Conservation (phyloP, 257 asterid genomes). For the Misopates orontium region DNA sequence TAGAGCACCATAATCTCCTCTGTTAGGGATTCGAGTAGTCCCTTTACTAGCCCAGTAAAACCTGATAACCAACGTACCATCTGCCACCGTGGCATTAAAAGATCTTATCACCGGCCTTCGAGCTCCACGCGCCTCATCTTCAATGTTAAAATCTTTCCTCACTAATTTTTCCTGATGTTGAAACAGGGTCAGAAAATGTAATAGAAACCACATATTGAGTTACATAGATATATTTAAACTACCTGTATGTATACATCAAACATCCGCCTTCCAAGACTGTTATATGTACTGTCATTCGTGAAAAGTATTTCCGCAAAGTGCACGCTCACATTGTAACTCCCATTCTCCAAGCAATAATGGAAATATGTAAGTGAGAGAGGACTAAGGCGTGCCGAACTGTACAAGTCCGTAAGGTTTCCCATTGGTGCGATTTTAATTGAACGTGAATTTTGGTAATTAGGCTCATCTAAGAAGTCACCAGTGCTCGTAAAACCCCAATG, state of each 20-base stretch:
- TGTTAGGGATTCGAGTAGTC: slow-evolving; percentile 67
- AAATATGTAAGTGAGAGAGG: slow-evolving; percentile 79
- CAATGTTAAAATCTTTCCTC: slow-evolving; percentile 62
- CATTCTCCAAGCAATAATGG: slow-evolving; percentile 82
- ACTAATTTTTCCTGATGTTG: slow-evolving; percentile 58
- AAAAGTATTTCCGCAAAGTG: slow-evolving; percentile 76
- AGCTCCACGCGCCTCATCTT: slow-evolving; percentile 68
- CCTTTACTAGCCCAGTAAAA: slow-evolving; percentile 88
- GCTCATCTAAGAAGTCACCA: slow-evolving; percentile 84
- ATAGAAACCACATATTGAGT: slow-evolving; percentile 14
- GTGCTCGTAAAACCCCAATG: slow-evolving; percentile 87
- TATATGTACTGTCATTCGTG: slow-evolving; percentile 58
- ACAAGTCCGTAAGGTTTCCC: slow-evolving; percentile 54
- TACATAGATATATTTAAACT: slow-evolving; percentile 19
- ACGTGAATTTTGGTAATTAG: slow-evolving; percentile 53
- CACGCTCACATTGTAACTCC: slow-evolving; percentile 68
- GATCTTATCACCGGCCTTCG: slow-evolving; percentile 48
- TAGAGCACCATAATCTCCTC: slow-evolving; percentile 83
- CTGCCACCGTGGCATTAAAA: slow-evolving; percentile 56
- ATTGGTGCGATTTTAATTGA: slow-evolving; percentile 32
- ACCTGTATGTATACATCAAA: slow-evolving; percentile 90
- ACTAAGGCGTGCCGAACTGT: slow-evolving; percentile 69
- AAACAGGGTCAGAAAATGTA: slow-evolving; percentile 30
- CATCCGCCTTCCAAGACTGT: slow-evolving; percentile 71
- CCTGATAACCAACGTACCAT: slow-evolving; percentile 68